phyloP scores from a whole-genome alignment of 768 basidiomycete genomes.

The Tulasnella calospora region DNA sequence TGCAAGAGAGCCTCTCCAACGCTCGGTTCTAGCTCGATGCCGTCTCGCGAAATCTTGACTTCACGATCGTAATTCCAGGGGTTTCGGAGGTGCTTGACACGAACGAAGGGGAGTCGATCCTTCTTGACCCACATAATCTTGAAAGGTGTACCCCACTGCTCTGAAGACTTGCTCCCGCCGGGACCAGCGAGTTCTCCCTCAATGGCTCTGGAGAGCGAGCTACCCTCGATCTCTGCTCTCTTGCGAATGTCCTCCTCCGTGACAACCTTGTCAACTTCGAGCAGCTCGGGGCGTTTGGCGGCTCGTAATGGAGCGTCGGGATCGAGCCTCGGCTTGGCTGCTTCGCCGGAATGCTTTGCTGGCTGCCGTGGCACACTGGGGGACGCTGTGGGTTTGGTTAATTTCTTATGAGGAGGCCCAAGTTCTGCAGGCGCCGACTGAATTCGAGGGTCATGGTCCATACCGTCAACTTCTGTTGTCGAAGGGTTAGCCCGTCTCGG shows the following conservation, averaged over 20 bases:
- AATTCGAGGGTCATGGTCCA: not conserved
- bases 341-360: not conserved
- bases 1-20: slow-evolving; percentile 64
- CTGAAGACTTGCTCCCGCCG: not conserved
- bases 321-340: slow-evolving; percentile 1
- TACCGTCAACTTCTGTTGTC: not conserved
- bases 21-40: slow-evolving; percentile 83
- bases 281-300: not conserved
- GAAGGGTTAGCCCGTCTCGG: not conserved
- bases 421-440: slow-evolving; percentile 22
- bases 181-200: not conserved
- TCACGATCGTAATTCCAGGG: slow-evolving; percentile 87
- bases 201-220: slow-evolving; percentile 1
- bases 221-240: slow-evolving; percentile 11
- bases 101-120: slow-evolving; percentile 63
- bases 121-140: slow-evolving; percentile 76
- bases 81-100: slow-evolving; percentile 76
- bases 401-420: slow-evolving; percentile 12
- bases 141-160: slow-evolving; percentile 71
- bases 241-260: slow-evolving; percentile 13
- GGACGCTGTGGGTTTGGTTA: not conserved
- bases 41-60: slow-evolving; percentile 79
- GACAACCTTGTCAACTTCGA: slow-evolving; percentile 16
- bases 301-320: slow-evolving; percentile 12
- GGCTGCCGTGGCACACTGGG: not conserved